Conservation (phyloP, 1,139 yeast species). For the Candida pseudocylindracea region DNA sequence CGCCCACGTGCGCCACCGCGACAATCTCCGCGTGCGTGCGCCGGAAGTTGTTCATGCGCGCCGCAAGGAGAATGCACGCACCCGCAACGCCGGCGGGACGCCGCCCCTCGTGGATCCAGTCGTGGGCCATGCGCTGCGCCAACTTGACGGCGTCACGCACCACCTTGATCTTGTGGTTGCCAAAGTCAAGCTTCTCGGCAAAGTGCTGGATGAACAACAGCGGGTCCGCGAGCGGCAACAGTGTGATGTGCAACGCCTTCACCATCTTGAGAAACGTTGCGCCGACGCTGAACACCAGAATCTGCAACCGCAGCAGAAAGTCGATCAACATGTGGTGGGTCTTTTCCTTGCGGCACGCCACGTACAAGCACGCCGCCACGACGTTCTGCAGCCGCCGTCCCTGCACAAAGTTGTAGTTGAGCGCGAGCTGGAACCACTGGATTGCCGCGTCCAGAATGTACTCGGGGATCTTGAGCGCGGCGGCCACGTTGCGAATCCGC, state of each 20-base stretch:
- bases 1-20: conserved; percentile 89
- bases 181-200: conserved; percentile 69
- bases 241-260: conserved; percentile 49
- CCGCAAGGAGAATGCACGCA: conserved; percentile 80
- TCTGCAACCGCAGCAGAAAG: conserved; percentile 73
- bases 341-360: conserved; percentile 79
- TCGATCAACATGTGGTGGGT: conserved; percentile 94
- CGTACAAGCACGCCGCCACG: conserved; percentile 80
- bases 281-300: conserved; percentile 84
- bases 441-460: conserved; percentile 71
- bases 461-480: conserved; percentile 59
- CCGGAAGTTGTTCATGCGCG: conserved; percentile 87
- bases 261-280: conserved; percentile 89
- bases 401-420: conserved; percentile 75
- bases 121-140: conserved; percentile 80
- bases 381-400: conserved; percentile 92
- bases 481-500: conserved; percentile 61
- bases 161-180: conserved; percentile 47
- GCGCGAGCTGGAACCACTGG: conserved; percentile 74
- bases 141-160: conserved; percentile 70
- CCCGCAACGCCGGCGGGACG: conserved; percentile 98
- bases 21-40: conserved; percentile 87
- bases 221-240: conserved; percentile 81
- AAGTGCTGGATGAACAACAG: conserved; percentile 84
- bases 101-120: conserved; percentile 93